These are phyloP conservation scores for Naematelia encephala DNA, from an alignment of 768 basidiomycete species.

Conservation along the genomic window DNA sequence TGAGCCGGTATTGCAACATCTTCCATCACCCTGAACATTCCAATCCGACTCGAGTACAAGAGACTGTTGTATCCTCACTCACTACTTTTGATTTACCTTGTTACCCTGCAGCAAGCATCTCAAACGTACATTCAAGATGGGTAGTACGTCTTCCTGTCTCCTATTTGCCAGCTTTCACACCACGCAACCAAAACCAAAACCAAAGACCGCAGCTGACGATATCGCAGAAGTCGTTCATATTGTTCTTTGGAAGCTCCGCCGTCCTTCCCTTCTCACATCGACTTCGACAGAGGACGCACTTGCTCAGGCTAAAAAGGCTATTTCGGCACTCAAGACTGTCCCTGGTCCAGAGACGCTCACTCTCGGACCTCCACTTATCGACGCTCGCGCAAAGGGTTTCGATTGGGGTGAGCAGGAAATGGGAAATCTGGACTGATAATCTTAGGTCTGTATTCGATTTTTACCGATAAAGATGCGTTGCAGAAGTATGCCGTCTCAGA, in stretches of 20 bases:
- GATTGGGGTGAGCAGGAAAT: conserved; percentile 48
- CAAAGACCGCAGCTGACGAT: not conserved
- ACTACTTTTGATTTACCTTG: not conserved
- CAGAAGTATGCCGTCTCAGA: conserved; percentile 47
- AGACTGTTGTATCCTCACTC: not conserved
- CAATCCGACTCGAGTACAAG: not conserved
- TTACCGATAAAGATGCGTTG: conserved; percentile 35
- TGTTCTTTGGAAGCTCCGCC: conserved; percentile 45
- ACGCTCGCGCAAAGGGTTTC: conserved; percentile 46
- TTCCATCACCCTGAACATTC: too few relatives aligned
- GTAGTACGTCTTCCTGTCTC: not conserved
- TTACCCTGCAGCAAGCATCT: not conserved
- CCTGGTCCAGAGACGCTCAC: conserved; percentile 40
- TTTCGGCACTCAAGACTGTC: conserved; percentile 36
- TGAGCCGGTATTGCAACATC: too few relatives aligned
- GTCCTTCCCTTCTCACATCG: conserved; percentile 5
- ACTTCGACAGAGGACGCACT: conserved; percentile 24
- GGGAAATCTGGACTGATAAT: too few relatives aligned
- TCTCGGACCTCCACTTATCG: conserved; percentile 27
- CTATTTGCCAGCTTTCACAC: not conserved
- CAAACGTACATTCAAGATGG: not conserved
- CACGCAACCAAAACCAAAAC: not conserved
- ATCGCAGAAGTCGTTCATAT: conserved; percentile 47
- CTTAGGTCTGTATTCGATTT: conserved; percentile 49
- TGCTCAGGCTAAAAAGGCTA: conserved; percentile 33